Conservation (phyloP, 2,329 filamentous ascomycete genomes). For the Grosmannia serpens region DNA sequence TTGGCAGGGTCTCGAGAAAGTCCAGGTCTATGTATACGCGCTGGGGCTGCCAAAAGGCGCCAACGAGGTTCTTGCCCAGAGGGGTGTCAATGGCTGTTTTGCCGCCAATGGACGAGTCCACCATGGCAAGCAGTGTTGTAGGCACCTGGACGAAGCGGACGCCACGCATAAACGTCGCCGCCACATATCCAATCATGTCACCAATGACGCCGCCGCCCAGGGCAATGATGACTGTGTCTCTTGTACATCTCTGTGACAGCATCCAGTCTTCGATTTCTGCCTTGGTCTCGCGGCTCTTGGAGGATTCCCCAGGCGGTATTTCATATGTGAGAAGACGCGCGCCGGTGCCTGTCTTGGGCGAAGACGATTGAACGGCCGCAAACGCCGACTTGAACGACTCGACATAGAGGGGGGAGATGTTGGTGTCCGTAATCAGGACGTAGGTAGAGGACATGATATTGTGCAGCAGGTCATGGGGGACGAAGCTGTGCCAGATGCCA, state of each 20-base stretch:
- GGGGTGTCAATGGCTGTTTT: slow-evolving; percentile 98
- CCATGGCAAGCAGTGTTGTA: slow-evolving; percentile 90
- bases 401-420: slow-evolving; percentile 71
- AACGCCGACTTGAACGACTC: slow-evolving; percentile 63
- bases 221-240: slow-evolving; percentile 90
- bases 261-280: slow-evolving; percentile 97
- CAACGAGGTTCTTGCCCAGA: slow-evolving; percentile 89
- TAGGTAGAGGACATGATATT: slow-evolving; percentile 81
- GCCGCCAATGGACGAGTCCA: slow-evolving; percentile 94
- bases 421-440: slow-evolving; percentile 92
- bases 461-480: slow-evolving; percentile 67
- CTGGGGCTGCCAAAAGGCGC: slow-evolving; percentile 91
- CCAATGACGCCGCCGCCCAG: slow-evolving; percentile 94
- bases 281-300: slow-evolving; percentile 88
- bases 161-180: slow-evolving; percentile 96
- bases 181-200: slow-evolving; percentile 95
- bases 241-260: slow-evolving; percentile 81
- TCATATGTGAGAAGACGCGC: slow-evolving; percentile 73
- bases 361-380: slow-evolving; percentile 27
- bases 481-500: slow-evolving; percentile 74
- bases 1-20: slow-evolving; percentile 82
- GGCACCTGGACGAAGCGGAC: slow-evolving; percentile 94
- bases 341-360: slow-evolving; percentile 20
- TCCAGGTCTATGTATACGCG: slow-evolving; percentile 89
- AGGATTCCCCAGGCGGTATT: slow-evolving; percentile 84